Percentiles rank a stretch among this genome's conserved stretches.
Evolutionary conservation across 176 grass and related monocot species (phyloP).

Genomic region (Tillandsia leiboldiana): DNA sequence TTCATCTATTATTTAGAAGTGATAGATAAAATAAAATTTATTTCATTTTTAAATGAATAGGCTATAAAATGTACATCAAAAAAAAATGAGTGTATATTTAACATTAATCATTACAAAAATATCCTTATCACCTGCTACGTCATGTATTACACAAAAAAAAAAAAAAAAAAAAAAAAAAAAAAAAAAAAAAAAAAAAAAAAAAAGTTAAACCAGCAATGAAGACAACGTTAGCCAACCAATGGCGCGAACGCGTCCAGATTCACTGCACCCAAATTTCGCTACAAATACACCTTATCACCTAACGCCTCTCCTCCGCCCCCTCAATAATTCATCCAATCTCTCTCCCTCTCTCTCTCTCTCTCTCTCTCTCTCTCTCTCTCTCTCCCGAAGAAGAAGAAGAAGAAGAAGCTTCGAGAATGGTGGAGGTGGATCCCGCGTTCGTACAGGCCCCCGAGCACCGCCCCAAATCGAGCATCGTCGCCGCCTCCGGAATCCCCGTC

Average conservation of each 20-base stretch:
- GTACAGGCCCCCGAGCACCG: constrained; percentile 79
- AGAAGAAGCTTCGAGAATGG: constrained; percentile 7
- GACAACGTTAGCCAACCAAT: too few species aligned
- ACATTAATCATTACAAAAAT: too few species aligned
- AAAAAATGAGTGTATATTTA: too few species aligned
- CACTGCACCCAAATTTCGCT: neutral
- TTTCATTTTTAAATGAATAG: too few species aligned
- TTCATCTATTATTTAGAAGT: too few species aligned
- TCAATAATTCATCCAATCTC: neutral
- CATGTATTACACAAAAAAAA: too few species aligned
- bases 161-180: too few species aligned
- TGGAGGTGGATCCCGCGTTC: constrained; percentile 53
- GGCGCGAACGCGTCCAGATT: neutral
- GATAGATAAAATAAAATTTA: too few species aligned
- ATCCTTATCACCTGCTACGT: too few species aligned
- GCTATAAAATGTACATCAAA: too few species aligned
- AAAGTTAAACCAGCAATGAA: too few species aligned
- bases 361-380: neutral
- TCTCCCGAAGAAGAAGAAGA: neutral
- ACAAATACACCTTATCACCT: neutral
- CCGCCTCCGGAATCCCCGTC: constrained; percentile 47
- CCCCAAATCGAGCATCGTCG: constrained; percentile 23
- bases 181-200: too few species aligned
- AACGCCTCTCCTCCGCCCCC: neutral
- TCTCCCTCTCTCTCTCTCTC: neutral